A percentile compares a stretch with the other conserved stretches of the same genome.
These are phyloP conservation scores for Grifola frondosa DNA, from an alignment of 1,284 basidiomycete genomes.

Conservation along the genomic window DNA sequence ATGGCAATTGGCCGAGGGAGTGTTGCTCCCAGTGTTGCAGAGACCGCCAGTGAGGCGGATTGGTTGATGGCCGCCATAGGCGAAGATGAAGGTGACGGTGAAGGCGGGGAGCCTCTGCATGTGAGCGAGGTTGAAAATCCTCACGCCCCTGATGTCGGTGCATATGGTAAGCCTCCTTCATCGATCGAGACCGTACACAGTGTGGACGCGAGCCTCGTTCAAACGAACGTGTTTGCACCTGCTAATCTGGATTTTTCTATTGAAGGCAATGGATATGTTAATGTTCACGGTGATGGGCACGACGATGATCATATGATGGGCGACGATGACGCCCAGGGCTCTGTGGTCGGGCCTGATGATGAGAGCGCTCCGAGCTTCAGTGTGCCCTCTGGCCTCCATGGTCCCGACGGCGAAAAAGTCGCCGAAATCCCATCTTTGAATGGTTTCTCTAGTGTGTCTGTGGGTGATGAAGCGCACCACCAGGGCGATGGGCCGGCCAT, in stretches of 20 bases:
- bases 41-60: constrained; percentile 71
- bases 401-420: constrained; percentile 17
- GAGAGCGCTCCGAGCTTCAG: constrained; percentile 28
- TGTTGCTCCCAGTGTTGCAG: constrained; percentile 66
- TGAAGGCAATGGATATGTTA: constrained; percentile 54
- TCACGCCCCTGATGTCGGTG: constrained; percentile 36
- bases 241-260: constrained; percentile 50
- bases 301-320: constrained; percentile 33
- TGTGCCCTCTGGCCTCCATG: constrained; percentile 23
- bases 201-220: constrained; percentile 32
- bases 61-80: constrained; percentile 84
- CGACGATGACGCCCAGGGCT: constrained; percentile 29
- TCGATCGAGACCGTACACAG: constrained; percentile 28
- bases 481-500: constrained; percentile 21
- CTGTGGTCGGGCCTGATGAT: constrained; percentile 32
- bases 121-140: constrained; percentile 43
- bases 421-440: constrained; percentile 21
- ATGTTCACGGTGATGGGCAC: constrained; percentile 32
- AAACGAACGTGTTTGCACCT: constrained; percentile 42
- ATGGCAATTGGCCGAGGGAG: constrained; percentile 53
- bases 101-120: constrained; percentile 48
- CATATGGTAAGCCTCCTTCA: constrained; percentile 45
- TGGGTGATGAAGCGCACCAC: constrained; percentile 14
- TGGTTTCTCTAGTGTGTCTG: constrained; percentile 13
- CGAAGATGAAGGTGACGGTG: constrained; percentile 53